Evolutionary conservation across 73 alveolate species (phyloP).

Genomic region (Paramecium octaurelia): DNA sequence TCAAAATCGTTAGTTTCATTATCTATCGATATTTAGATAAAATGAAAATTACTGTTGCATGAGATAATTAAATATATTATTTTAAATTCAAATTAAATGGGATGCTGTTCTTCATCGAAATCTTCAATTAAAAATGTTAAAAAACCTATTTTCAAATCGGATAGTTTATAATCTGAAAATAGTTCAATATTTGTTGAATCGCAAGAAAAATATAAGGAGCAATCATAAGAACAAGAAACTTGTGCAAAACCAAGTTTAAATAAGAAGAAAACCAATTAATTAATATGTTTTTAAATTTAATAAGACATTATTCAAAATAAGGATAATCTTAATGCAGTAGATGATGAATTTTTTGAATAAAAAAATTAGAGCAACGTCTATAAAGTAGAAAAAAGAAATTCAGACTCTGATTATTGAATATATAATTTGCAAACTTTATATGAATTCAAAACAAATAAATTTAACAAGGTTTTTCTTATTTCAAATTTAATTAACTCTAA

Average conservation of each 20-base stretch:
- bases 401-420: background rate
- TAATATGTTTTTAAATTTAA: background rate
- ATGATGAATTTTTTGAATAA: background rate
- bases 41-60: background rate
- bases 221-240: background rate
- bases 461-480: background rate
- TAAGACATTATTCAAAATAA: background rate
- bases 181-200: background rate
- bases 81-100: background rate
- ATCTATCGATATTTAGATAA: too few relatives aligned
- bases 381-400: background rate
- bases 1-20: too few relatives aligned
- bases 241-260: background rate
- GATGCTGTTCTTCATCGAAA: background rate
- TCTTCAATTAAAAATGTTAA: background rate
- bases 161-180: background rate
- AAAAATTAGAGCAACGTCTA: background rate
- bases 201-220: background rate
- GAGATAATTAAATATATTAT: background rate
- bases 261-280: background rate
- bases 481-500: background rate
- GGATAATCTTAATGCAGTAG: background rate
- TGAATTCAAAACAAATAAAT: background rate
- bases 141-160: background rate
- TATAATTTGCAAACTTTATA: background rate